Evolutionary conservation across 345 rosid species (phyloP).

Genomic region (Nephelium lappaceum): DNA sequence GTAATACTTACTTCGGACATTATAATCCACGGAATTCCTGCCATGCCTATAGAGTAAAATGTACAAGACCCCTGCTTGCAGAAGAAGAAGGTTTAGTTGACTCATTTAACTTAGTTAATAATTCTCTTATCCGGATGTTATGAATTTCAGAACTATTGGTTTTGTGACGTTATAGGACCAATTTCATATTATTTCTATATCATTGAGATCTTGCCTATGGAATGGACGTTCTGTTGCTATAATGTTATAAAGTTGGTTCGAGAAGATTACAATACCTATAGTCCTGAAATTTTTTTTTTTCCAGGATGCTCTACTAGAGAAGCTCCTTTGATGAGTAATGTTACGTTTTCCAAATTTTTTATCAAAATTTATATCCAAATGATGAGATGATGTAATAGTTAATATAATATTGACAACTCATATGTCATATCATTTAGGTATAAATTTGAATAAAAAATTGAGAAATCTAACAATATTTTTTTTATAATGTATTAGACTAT

Average conservation of each 20-base stretch:
- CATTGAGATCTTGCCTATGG: too few species aligned
- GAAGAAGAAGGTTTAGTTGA: not conserved
- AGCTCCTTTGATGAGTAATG: not conserved
- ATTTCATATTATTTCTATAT: not conserved
- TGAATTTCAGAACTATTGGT: too few species aligned
- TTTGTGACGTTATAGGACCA: not conserved
- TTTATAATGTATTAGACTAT: not conserved
- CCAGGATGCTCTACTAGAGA: too few species aligned
- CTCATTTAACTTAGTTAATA: too few species aligned
- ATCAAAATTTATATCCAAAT: not conserved
- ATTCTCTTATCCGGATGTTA: too few species aligned
- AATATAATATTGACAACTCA: too few species aligned
- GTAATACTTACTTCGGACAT: conserved; percentile 65
- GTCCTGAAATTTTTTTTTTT: not conserved
- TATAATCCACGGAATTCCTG: conserved; percentile 59
- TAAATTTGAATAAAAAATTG: too few species aligned
- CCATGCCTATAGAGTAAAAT: conserved; percentile 43
- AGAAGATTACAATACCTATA: too few species aligned
- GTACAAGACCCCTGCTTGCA: conserved; percentile 40
- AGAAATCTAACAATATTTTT: not conserved
- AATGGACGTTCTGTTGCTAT: too few species aligned
- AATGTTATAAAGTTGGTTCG: too few species aligned
- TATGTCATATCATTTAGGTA: too few species aligned
- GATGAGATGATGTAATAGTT: too few species aligned
- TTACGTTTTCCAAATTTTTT: not conserved